Base-by-base conservation (phyloP, 2,329 filamentous ascomycete species). In the Grosmannia huntii region DNA sequence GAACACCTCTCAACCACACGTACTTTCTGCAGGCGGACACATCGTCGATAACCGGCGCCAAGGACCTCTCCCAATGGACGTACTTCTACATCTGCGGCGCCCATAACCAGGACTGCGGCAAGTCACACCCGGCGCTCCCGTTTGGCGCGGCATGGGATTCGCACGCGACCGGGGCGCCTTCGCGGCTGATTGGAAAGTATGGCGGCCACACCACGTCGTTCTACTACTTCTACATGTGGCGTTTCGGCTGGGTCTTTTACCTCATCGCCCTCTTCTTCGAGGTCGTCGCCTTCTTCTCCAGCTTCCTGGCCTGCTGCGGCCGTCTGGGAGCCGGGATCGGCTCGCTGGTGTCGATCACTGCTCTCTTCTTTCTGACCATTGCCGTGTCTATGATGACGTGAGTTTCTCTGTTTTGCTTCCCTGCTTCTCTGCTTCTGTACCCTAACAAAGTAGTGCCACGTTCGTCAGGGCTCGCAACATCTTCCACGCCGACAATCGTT, bases 171-270 rank as follows among this genome's bases (percentile, higher is more conserved):
- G 71, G 71, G 48, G 76, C 71, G 0, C 80, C 80, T 19, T 54
- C 61, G 0, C 68, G 66, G 5, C 70, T 83, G n/a, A 66, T 72
- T 44, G 79, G 86, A 74, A 59, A 62, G 11, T 76, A 83, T 64
- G 81, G 74, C 60, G 72, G 73, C 60, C 63, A 72, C 60, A 84
- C 81, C 4, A 85, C 83, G 6, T 79, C 77, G 62, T 69, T 62
- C 25, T 72, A 74, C 62, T 95, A 85, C 76, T 97, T 80, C 75
- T 89, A 90, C 73, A 79, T 94, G 68, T 95, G 90, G 75, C 83
- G 92, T 48, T 96, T 96, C 75, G 87, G 89, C 71, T 97, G 92
- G 81, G 89, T 91, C 44, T 94, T 96, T 72, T 88, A 88, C 75
- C 76, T 97, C 59, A 85, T 97, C 64, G 83, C 84, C 21, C 80